These are phyloP conservation scores for Oldenlandia corymbosa DNA, from an alignment of 257 asterid species.

Conservation along the genomic window DNA sequence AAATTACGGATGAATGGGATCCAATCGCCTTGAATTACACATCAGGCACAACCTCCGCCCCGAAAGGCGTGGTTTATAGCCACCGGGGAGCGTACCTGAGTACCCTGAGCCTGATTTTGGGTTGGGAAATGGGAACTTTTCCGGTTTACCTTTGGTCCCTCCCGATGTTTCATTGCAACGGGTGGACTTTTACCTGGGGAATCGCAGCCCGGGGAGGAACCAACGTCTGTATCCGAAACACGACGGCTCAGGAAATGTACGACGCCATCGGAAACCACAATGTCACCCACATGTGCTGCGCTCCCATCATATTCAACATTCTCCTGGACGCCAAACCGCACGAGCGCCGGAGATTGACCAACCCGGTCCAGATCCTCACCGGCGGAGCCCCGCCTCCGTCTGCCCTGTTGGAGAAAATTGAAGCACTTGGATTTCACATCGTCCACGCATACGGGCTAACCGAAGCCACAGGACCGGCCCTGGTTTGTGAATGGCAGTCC, in stretches of 20 bases:
- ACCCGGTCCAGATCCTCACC: conserved; percentile 48
- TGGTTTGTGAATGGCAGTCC: conserved; percentile 72
- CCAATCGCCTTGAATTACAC: conserved; percentile 79
- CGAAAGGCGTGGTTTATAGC: conserved; percentile 85
- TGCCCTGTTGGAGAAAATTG: conserved; percentile 48
- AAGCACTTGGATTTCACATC: conserved; percentile 61
- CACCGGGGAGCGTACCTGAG: conserved; percentile 81
- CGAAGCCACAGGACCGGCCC: conserved; percentile 88
- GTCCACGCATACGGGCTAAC: conserved; percentile 85
- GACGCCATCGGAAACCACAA: conserved; percentile 38
- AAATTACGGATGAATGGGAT: conserved; percentile 63
- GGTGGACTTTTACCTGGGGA: conserved; percentile 97
- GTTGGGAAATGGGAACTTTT: conserved; percentile 74
- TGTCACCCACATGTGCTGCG: conserved; percentile 93
- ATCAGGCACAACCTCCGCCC: conserved; percentile 83
- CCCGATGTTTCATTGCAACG: conserved; percentile 94
- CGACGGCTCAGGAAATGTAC: conserved; percentile 61
- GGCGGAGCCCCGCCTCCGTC: conserved; percentile 95
- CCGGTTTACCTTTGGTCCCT: conserved; percentile 89
- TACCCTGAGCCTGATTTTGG: conserved; percentile 56
- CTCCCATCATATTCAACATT: conserved; percentile 66
- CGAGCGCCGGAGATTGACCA: conserved; percentile 31
- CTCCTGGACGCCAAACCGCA: conserved; percentile 52
- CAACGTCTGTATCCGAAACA: conserved; percentile 71
- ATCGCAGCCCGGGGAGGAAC: conserved; percentile 90